Conservation (phyloP, 1,284 basidiomycete genomes). For the Papiliotrema terrestris region DNA sequence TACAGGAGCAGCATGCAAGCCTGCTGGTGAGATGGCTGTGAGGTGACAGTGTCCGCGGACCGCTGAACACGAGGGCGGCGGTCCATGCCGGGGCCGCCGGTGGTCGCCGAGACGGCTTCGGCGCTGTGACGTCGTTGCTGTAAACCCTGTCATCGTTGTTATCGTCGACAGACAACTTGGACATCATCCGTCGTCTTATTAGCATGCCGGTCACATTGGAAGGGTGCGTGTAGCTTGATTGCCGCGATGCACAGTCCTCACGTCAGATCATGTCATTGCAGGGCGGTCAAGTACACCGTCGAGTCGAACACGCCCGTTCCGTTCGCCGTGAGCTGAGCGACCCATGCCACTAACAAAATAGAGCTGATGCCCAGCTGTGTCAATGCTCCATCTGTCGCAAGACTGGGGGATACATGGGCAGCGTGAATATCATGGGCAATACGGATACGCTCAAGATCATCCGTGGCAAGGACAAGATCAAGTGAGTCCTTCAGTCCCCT, state of each 20-base stretch:
- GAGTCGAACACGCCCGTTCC: conserved; percentile 49
- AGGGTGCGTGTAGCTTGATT: too few relatives aligned
- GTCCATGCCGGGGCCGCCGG: too few relatives aligned
- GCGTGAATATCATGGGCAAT: conserved; percentile 48
- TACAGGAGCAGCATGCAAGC: too few relatives aligned
- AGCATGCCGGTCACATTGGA: too few relatives aligned
- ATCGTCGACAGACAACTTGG: too few relatives aligned
- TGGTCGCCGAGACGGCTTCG: too few relatives aligned
- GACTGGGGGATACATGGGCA: conserved; percentile 47
- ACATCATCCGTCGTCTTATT: too few relatives aligned
- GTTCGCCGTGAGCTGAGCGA: conserved; percentile 28
- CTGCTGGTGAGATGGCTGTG: too few relatives aligned
- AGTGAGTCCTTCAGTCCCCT: conserved; percentile 23
- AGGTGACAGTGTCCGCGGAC: too few relatives aligned
- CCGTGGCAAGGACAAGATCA: conserved; percentile 44
- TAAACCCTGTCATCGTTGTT: background rate
- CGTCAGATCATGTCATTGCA: conserved; percentile 47
- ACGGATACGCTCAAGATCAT: conserved; percentile 40
- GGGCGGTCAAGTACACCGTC: conserved; percentile 42
- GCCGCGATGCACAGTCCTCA: background rate
- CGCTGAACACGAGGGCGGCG: too few relatives aligned
- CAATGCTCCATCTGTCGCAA: conserved; percentile 50
- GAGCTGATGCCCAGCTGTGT: conserved; percentile 25
- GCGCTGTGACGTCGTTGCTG: too few relatives aligned
- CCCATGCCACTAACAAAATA: background rate